Base-by-base conservation (phyloP, 2,329 filamentous ascomycete genomes). In the Penicillium sp. region DNA sequence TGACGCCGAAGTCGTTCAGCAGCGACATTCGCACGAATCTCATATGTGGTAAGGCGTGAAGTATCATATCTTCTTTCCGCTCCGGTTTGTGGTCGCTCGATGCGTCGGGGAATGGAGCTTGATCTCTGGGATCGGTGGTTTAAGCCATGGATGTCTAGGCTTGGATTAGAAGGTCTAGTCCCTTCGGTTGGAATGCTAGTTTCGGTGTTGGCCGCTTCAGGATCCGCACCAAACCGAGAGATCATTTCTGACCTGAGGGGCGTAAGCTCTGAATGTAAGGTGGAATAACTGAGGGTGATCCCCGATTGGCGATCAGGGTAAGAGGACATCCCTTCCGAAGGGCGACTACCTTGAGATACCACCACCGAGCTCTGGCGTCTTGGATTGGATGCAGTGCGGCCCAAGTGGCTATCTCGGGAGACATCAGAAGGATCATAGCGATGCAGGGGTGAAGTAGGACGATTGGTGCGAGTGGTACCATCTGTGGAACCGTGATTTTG, bases 291-390 rank as follows among this genome's bases (percentile, higher is more conserved):
- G 13, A 75, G 66, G 47, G 73, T 72, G 48, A 74, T 64, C 47
- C 61, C 72, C 6, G 75, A 68, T 45, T 73, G 71, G 23, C 66
- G 61, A 48, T 75, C 73, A 27, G 62, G 48, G 33, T 55, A 68
- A 15, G 67, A 58, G 36, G 57, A 57, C 23, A 55, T 61, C 13
- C 57, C 44, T 57, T 72, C 68, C 56, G 70, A 57, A 58, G 64
- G 60, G 64, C 69, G 62, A 59, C 60, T 59, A 44, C 66, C 68
- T 42, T 76, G 77, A 2, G 78, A 77, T 31, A 77, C 64, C 36
- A 79, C 68, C 45, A 79, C 68, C 39, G 78, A 77, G 23, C 68
- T 70, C 49, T 73, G 73, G 36, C 76, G 75, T 43, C 75, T 70
- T 21, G 74, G 70, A 41, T 71, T 72, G 49, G 68, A 71, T 23